Percentiles rank a stretch among this genome's conserved stretches.
phyloP scores from a whole-genome alignment of 2,329 filamentous ascomycete species.

The Hypomyces perniciosus region DNA sequence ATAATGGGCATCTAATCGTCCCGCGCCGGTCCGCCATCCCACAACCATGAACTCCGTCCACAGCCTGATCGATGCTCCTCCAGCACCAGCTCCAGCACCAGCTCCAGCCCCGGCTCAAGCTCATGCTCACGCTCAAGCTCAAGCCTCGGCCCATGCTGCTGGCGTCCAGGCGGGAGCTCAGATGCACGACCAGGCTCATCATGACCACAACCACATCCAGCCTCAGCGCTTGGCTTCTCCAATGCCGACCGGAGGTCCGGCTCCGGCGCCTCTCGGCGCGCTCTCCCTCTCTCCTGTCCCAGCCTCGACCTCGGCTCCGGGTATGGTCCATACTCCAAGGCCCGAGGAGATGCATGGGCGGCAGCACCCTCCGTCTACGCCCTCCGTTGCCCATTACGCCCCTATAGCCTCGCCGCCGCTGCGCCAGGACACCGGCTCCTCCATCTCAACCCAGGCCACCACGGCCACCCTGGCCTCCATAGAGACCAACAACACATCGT shows the following conservation, averaged over 20 bases:
- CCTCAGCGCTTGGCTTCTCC: conserved; percentile 8
- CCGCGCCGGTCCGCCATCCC: conserved; percentile 12
- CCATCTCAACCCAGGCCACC: conserved; percentile 47
- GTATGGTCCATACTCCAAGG: conserved; percentile 9
- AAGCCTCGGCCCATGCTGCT: conserved; percentile 6
- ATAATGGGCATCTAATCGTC: conserved; percentile 12
- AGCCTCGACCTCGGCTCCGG: conserved; percentile 10
- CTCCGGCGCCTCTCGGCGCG: conserved; percentile 11
- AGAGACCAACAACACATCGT: conserved; percentile 46
- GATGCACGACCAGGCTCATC: conserved; percentile 7
- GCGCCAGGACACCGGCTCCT: conserved; percentile 47
- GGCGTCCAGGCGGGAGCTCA: conserved; percentile 7
- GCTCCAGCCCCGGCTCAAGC: conserved; percentile 7
- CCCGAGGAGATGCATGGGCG: conserved; percentile 9
- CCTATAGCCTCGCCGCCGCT: conserved; percentile 27
- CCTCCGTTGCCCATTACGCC: conserved; percentile 14
- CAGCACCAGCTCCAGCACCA: conserved; percentile 15
- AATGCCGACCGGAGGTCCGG: conserved; percentile 7
- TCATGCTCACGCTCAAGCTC: conserved; percentile 14
- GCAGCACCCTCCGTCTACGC: conserved; percentile 13
- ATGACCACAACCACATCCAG: conserved; percentile 5
- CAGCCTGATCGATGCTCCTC: conserved; percentile 28
- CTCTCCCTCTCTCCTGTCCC: conserved; percentile 12
- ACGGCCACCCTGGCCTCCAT: conserved; percentile 36
- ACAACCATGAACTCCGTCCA: conserved; percentile 35